A percentile compares a stretch with the other conserved stretches of the same genome.
Conservation (phyloP, 139 green algal genomes). For the Pseudopediastrum boryanum region DNA sequence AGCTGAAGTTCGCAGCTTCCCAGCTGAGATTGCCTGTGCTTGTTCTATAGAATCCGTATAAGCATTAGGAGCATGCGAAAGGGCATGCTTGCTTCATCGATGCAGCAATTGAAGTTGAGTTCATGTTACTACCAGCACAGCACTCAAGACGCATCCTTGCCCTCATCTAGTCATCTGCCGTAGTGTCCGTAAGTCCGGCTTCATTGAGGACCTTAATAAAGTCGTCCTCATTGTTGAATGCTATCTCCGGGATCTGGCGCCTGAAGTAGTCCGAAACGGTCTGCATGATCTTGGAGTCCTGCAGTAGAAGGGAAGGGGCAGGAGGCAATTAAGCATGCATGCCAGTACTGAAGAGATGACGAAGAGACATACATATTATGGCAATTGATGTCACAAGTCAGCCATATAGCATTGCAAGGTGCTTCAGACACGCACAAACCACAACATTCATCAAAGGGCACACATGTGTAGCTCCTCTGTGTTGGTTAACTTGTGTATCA, state of each 20-base stretch:
- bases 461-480: too few relatives aligned
- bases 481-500: too few relatives aligned
- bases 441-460: too few relatives aligned
- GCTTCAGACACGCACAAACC: conserved; percentile 39
- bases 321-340: background rate
- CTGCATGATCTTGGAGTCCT: conserved; percentile 69
- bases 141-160: too few relatives aligned
- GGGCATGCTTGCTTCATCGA: too few relatives aligned
- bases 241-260: conserved; percentile 79
- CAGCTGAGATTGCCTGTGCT: too few relatives aligned
- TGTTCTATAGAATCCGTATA: too few relatives aligned
- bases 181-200: conserved; percentile 77
- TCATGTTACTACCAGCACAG: too few relatives aligned
- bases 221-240: conserved; percentile 81
- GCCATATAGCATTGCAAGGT: background rate
- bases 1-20: too few relatives aligned
- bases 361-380: background rate
- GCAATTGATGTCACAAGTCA: background rate
- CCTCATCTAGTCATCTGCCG: too few relatives aligned
- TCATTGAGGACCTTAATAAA: conserved; percentile 84
- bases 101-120: too few relatives aligned
- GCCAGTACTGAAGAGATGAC: background rate
- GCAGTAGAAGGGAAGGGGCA: conserved; percentile 1
- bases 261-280: conserved; percentile 89
- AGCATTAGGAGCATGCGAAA: too few relatives aligned